Percentiles rank a stretch among this genome's conserved stretches.
Evolutionary conservation across 768 basidiomycete species (phyloP).

Genomic region (Ramaria sp.): DNA sequence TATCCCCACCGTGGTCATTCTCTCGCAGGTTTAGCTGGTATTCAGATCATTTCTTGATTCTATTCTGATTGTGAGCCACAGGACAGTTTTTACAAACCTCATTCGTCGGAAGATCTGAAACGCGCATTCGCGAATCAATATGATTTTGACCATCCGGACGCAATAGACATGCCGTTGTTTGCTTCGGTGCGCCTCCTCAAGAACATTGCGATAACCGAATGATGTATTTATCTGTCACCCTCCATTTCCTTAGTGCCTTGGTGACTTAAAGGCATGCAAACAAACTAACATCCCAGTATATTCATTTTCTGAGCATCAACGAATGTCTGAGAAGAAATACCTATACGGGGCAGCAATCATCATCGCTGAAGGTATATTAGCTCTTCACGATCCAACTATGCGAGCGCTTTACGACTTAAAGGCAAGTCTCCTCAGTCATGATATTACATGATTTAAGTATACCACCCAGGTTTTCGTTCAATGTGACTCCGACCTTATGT

Average conservation of each 20-base stretch:
- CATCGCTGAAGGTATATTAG: slow-evolving; percentile 91
- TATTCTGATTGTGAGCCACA: slow-evolving; percentile 20
- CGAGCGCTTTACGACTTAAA: slow-evolving; percentile 87
- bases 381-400: slow-evolving; percentile 68
- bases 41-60: neutral
- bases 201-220: slow-evolving; percentile 1
- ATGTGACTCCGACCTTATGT: slow-evolving; percentile 94
- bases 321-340: slow-evolving; percentile 70
- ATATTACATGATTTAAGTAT: neutral
- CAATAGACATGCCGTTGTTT: slow-evolving; percentile 86
- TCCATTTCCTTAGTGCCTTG: slow-evolving; percentile 48
- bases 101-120: slow-evolving; percentile 65
- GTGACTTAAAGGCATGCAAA: slow-evolving; percentile 74
- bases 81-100: slow-evolving; percentile 91
- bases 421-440: slow-evolving; percentile 27
- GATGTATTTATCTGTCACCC: neutral
- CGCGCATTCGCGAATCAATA: slow-evolving; percentile 73
- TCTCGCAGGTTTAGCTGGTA: slow-evolving; percentile 56
- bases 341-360: slow-evolving; percentile 90
- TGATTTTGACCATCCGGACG: slow-evolving; percentile 88
- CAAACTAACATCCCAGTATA: slow-evolving; percentile 90
- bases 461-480: slow-evolving; percentile 67
- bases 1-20: slow-evolving; percentile 79
- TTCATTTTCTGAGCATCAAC: slow-evolving; percentile 85
- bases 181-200: slow-evolving; percentile 41